Evolutionary conservation across 352 stramenopile species (phyloP), one percentile per base, ranked within the genome.

Genomic region (Phytophthora podocarpi): DNA sequence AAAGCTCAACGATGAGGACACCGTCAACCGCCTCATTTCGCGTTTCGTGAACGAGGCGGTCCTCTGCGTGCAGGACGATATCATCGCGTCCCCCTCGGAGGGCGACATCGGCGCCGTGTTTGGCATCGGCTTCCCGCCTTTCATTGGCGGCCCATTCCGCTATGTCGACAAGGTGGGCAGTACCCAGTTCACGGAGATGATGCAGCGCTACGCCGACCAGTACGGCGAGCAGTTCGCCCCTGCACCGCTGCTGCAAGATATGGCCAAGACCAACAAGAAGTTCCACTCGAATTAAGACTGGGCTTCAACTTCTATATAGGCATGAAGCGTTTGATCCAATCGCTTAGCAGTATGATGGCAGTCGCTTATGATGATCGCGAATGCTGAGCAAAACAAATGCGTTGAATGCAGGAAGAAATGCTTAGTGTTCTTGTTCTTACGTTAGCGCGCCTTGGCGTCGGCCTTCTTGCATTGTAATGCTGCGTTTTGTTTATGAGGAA

Each of bases 51-150:
- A 99, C 74, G 97, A 99, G 72, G 97, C 97, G 5, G 91, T 97
- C 36, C 92, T 98, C 31, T 99, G 96, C 68, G 84, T 99, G 20
- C 89, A 97, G 70, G 97, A 99, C 71, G 97, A 98, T 50, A 98
- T 99, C 59, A 99, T 99, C 69, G 92, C 85, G 45, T 97, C 96
- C 46, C 96, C 97, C 5, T 93, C 93, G 8, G 95, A 98, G 55
- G 97, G 96, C 59, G 97, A 99, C 78, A 99, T 99, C 74, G 97
- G 97, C 37, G 85, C 98, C n/a, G 96, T 99, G 16, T 99, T 99
- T 75, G 97, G 97, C 63, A 98, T 98, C 57, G 97, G 97, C 53
- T 99, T 99, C 78, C 94, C 96, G 27, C 97, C 97, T 37, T 99
- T 99, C 85, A 91, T 97, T 37, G 97, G 97, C 11, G 97, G 97